These are phyloP conservation scores for Mycotypha africana DNA, from an alignment of 371 early-diverging fungal genomes.

Conservation along the genomic window DNA sequence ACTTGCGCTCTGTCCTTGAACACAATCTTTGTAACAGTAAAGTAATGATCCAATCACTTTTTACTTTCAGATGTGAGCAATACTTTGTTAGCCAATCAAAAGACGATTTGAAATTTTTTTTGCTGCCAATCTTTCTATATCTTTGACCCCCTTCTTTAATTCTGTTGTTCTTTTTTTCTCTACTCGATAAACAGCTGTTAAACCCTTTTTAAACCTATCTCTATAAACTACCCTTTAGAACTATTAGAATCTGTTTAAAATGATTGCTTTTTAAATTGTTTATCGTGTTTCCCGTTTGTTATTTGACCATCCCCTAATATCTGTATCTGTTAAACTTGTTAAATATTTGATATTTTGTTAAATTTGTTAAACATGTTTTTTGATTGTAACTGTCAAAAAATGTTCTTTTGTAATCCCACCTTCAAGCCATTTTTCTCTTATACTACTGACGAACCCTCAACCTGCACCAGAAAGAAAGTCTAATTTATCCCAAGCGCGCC, in stretches of 20 bases:
- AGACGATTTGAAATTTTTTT: slow-evolving; percentile 1
- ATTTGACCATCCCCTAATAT: slow-evolving; percentile 1
- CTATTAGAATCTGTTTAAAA: slow-evolving; percentile 18
- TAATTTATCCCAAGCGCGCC: slow-evolving; percentile 5
- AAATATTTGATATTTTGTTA: slow-evolving; percentile 13
- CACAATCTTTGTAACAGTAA: too few species aligned
- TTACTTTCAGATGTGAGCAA: background rate
- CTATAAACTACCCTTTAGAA: too few species aligned
- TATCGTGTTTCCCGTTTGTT: slow-evolving; percentile 1
- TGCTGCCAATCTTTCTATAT: too few species aligned
- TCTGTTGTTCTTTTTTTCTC: slow-evolving; percentile 1
- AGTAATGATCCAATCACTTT: slow-evolving; percentile 1
- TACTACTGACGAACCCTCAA: slow-evolving; percentile 33
- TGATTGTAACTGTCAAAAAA: slow-evolving; percentile 12
- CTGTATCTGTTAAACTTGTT: slow-evolving; percentile 17
- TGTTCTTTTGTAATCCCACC: slow-evolving; percentile 12
- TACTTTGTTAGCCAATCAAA: background rate
- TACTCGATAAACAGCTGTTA: too few species aligned
- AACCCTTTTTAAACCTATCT: background rate
- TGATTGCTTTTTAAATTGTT: slow-evolving; percentile 22
- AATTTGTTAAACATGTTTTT: slow-evolving; percentile 25
- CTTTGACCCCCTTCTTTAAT: slow-evolving; percentile 1
- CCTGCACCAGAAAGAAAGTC: slow-evolving; percentile 32
- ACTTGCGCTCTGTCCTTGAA: too few species aligned
- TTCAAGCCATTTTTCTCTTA: slow-evolving; percentile 29